Conservation (phyloP, 2,329 filamentous ascomycete genomes). For the Exophiala sideris region DNA sequence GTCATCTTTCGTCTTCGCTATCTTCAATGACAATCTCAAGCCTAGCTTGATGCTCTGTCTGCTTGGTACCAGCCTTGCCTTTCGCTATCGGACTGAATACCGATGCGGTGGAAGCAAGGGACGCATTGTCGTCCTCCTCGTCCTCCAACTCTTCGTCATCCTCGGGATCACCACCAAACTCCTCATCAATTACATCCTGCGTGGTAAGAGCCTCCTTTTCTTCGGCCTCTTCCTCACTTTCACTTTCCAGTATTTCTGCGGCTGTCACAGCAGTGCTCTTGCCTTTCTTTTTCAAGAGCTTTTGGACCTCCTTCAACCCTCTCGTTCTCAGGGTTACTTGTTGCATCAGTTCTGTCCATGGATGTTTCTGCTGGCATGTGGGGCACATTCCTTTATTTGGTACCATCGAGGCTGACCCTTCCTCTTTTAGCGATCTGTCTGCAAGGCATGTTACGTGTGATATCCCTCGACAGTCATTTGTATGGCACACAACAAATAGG, state of each 20-base stretch:
- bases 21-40: conserved; percentile 51
- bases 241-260: conserved; percentile 23
- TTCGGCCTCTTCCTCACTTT: conserved; percentile 22
- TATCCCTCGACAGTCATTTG: conserved; percentile 44
- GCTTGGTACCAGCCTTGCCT: neutral
- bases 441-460: conserved; percentile 59
- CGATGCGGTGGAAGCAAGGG: conserved; percentile 27
- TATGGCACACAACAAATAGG: conserved; percentile 52
- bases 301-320: conserved; percentile 66
- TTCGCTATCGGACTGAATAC: conserved; percentile 9
- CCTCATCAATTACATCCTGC: conserved; percentile 16
- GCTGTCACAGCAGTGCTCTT: conserved; percentile 32
- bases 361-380: conserved; percentile 58
- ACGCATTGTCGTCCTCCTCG: conserved; percentile 25
- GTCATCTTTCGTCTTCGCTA: conserved; percentile 49
- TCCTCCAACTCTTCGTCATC: conserved; percentile 27
- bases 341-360: conserved; percentile 77
- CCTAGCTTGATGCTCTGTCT: conserved; percentile 10
- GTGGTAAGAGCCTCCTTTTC: conserved; percentile 15
- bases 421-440: conserved; percentile 46
- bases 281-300: conserved; percentile 59
- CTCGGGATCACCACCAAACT: conserved; percentile 12
- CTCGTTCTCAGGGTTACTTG: conserved; percentile 73
- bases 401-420: conserved; percentile 49
- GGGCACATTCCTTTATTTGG: conserved; percentile 71